Conservation (phyloP, 1,139 yeast species). For the Candida neerlandica region DNA sequence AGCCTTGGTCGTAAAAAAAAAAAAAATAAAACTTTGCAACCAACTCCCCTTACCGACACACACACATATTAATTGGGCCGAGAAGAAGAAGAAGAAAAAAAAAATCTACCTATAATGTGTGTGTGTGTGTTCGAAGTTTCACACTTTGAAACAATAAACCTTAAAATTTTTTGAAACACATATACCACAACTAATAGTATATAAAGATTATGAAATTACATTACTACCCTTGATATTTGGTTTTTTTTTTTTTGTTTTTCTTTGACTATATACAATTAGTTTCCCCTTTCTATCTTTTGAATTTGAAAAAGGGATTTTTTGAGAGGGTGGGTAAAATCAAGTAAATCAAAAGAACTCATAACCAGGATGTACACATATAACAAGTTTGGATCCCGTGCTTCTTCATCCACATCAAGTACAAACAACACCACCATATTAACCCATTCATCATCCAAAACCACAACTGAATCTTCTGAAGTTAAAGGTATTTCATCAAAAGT, state of each 20-base stretch:
- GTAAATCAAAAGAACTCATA: not conserved
- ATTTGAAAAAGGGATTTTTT: not conserved
- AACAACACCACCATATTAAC: slow-evolving; percentile 5
- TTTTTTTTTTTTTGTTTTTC: not conserved
- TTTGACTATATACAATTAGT: not conserved
- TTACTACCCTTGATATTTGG: not conserved
- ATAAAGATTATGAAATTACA: not conserved
- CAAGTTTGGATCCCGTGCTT: slow-evolving; percentile 19
- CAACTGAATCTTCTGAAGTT: not conserved
- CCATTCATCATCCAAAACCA: not conserved
- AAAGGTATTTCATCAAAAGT: not conserved
- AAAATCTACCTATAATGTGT: not conserved
- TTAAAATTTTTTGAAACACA: not conserved
- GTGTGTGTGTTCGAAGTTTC: slow-evolving; percentile 1
- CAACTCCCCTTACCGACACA: not conserved
- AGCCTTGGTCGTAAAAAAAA: not conserved
- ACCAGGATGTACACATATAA: slow-evolving; percentile 18
- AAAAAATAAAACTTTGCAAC: slow-evolving; percentile 1
- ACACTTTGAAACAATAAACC: slow-evolving; percentile 2
- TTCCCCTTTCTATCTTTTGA: not conserved
- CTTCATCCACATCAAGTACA: slow-evolving; percentile 11
- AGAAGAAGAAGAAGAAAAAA: not conserved
- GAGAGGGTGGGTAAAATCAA: not conserved
- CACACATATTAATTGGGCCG: not conserved
- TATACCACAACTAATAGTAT: not conserved